Evolutionary conservation across 139 green algal species (phyloP).

Genomic region (Chlamydomonas asymmetrica): DNA sequence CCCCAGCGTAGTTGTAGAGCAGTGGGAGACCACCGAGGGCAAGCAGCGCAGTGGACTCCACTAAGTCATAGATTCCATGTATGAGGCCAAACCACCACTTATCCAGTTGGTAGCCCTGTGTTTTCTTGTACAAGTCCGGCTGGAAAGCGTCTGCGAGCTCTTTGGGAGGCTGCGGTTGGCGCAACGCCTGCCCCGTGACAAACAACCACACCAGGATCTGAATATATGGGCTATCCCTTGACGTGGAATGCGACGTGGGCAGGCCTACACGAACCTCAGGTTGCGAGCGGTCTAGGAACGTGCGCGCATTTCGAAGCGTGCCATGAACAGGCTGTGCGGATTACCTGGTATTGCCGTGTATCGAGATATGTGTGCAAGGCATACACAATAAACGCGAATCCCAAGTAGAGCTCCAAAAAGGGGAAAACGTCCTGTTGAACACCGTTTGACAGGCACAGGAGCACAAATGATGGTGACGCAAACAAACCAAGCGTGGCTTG

Average conservation of each 20-base stretch:
- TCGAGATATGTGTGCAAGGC: slow-evolving; percentile 65
- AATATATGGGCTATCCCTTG: neutral
- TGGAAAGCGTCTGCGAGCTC: slow-evolving; percentile 33
- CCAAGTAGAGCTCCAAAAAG: slow-evolving; percentile 56
- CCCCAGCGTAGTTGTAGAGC: neutral
- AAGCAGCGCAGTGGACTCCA: neutral
- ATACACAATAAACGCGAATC: slow-evolving; percentile 56
- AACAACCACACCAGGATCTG: neutral
- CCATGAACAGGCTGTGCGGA: neutral
- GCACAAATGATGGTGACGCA: too few species aligned
- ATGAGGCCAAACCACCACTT: slow-evolving; percentile 48
- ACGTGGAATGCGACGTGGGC: neutral
- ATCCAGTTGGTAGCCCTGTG: slow-evolving; percentile 71
- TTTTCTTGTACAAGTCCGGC: slow-evolving; percentile 54
- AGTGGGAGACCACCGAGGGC: neutral
- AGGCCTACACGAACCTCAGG: neutral
- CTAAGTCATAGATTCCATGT: neutral
- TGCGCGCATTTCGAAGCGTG: neutral
- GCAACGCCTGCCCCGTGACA: slow-evolving; percentile 22
- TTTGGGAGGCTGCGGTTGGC: slow-evolving; percentile 12
- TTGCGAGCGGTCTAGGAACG: neutral
- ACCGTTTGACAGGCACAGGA: too few species aligned
- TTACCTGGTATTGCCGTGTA: neutral
- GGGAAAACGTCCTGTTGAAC: slow-evolving; percentile 19
- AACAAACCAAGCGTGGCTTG: too few species aligned